Base-by-base conservation (phyloP, 352 stramenopile genomes). In the Blastocystis sp. region DNA sequence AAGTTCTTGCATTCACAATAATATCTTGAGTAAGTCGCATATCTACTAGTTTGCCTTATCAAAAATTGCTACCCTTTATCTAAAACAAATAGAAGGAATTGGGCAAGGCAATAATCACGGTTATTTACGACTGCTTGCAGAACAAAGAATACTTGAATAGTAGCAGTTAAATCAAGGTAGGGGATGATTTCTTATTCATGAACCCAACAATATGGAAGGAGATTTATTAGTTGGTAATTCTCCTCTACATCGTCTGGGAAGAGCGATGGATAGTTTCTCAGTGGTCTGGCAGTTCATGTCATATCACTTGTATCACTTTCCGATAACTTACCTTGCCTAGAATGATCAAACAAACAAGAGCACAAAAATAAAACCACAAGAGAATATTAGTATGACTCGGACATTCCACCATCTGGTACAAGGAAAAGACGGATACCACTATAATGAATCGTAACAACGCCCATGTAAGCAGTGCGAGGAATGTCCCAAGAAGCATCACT, bases 381-480 rank as follows among this genome's bases (percentile, higher is more conserved):
- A 34, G 26, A 20, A 6, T 20, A 76, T 13, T 84, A 34, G n/a
- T 87, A 87, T 11, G 47, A 26, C 8, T 39, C 47, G 26, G 41
- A 69, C 11, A 73, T 39, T 34, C 77, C 77, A 11, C 53, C 41
- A 61, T 76, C 53, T n/a, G 84, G 84, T 15, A 90, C 84, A 29
- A 90, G 15, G 29, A 62, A 87, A 18, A 90, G 13, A 50, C 68
- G 63, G 61, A 75, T 87, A 20, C 79, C 76, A 15, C 87, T 90
- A 54, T 89, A 75, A 15, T 34, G 2, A 73, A 94, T 53, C 70
- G 92, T 91, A 1, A 96, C 93, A 79, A 96, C 92, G 5, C 94
- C 94, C 88, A 93, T 92, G 90, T 96, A 96, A 3, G 92, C 93
- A 34, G 93, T 95, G 63, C 93, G 90, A 43, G 92, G 93, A 26